Conservation (phyloP, 129 eudicot genomes). For the Calendula officinalis region DNA sequence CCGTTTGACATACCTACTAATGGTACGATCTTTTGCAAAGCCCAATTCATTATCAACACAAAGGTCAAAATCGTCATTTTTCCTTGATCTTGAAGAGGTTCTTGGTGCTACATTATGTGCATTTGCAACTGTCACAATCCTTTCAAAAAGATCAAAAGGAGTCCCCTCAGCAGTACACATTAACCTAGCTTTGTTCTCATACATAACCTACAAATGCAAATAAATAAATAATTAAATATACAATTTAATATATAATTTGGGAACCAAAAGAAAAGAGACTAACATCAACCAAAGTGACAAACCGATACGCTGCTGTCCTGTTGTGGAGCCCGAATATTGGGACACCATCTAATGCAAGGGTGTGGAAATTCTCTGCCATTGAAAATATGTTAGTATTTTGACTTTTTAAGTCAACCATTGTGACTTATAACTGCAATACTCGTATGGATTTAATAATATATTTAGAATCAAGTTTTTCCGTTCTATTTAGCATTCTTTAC, state of each 20-base stretch:
- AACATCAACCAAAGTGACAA: constrained; percentile 93
- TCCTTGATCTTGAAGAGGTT: constrained; percentile 85
- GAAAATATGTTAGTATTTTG: not conserved
- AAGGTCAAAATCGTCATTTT: constrained; percentile 65
- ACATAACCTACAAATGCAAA: constrained; percentile 61
- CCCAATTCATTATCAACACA: constrained; percentile 93
- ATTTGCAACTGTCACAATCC: constrained; percentile 69
- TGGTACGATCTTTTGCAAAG: constrained; percentile 91
- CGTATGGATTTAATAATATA: not conserved
- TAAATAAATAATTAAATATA: not conserved
- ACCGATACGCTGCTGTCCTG: constrained; percentile 89
- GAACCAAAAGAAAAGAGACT: constrained; percentile 41
- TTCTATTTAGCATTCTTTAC: not conserved
- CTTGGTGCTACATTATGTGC: constrained; percentile 70
- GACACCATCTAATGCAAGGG: constrained; percentile 76
- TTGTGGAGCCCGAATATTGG: constrained; percentile 86
- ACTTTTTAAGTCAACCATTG: constrained; percentile 15
- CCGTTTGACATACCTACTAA: constrained; percentile 61
- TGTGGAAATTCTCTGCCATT: constrained; percentile 69
- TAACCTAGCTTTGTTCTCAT: constrained; percentile 73
- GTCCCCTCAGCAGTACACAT: constrained; percentile 81
- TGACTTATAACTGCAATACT: not conserved
- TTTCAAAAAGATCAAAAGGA: constrained; percentile 69
- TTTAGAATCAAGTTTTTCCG: not conserved
- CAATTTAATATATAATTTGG: not conserved